Evolutionary conservation across 495 filamentous ascomycete genomes (phyloP), one percentile per base, ranked within the genome.

Genomic region (Parmelia sp.): DNA sequence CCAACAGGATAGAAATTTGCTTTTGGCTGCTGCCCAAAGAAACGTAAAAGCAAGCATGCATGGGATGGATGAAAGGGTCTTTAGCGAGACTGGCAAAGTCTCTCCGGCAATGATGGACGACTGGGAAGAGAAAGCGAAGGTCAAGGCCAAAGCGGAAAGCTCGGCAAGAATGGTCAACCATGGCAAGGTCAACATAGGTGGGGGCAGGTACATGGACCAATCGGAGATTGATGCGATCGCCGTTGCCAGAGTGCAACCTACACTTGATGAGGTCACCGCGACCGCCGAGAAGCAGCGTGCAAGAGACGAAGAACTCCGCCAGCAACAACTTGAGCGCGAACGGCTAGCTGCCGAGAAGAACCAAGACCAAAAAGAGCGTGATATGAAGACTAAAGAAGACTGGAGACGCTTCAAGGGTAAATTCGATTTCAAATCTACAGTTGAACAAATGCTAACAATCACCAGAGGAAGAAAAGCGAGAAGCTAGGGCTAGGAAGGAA

Each of bases 191-290:
- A 82, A 91, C 66, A 86, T 98, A 58, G 93, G 95, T 29, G 85
- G 88, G 31, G 88, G 91, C 0, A 89, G 83, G 70, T 88, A 86
- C 64, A 83, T 97, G 76, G 85, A 93, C 57, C 83, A 87, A 73
- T 80, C 84, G 6, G 90, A 91, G 58, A 82, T 98, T 47, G 88
- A 97, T 62, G 84, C 83, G 15, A 86, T 97, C 65, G 94, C 94
- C 0, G 83, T 84, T 14, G 81, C 82, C 39, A 86, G 88, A 69
- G 81, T 98, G n/a, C 89, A 91, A 73, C 94, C 94, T 23, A 84
- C 94, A 0, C 73, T 98, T n/a, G 89, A 97, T 70, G 90, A 96
- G 68, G 95, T 98, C 44, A 85, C 86, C 57, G 86, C 87, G 25
- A 86, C 83, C 39, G 87, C 88, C 0, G 89, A 93, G 70, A 77